Evolutionary conservation across 192 early-diverging fungal genomes (phyloP).

Genomic region (Backusella liffmaniae): DNA sequence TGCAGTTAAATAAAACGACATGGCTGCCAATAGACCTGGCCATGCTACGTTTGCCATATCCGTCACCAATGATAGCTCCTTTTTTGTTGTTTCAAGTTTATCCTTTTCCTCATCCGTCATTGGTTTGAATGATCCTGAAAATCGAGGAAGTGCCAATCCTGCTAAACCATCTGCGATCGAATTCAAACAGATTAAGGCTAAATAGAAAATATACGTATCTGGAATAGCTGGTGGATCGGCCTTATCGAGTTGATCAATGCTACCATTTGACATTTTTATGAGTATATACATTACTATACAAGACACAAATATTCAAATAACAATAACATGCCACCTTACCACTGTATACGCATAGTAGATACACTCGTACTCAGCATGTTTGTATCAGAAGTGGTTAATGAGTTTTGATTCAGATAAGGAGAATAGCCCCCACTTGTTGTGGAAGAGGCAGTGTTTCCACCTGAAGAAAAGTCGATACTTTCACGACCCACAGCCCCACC

Average conservation of each 20-base stretch:
- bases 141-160: slow-evolving; percentile 57
- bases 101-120: slow-evolving; percentile 14
- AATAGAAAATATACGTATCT: slow-evolving; percentile 82
- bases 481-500: slow-evolving; percentile 30
- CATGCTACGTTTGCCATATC: slow-evolving; percentile 82
- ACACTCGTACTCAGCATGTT: slow-evolving; percentile 38
- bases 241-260: slow-evolving; percentile 93
- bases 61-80: slow-evolving; percentile 51
- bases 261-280: slow-evolving; percentile 14
- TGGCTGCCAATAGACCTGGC: slow-evolving; percentile 73
- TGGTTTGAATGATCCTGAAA: slow-evolving; percentile 34
- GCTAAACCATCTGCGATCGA: slow-evolving; percentile 74
- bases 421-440: neutral
- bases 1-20: slow-evolving; percentile 72
- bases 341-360: slow-evolving; percentile 69
- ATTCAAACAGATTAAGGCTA: slow-evolving; percentile 71
- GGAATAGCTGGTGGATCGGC: slow-evolving; percentile 85
- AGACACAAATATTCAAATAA: neutral
- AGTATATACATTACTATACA: neutral
- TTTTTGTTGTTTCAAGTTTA: neutral
- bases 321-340: slow-evolving; percentile 40
- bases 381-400: slow-evolving; percentile 29
- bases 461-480: slow-evolving; percentile 31
- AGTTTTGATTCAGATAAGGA: slow-evolving; percentile 1
- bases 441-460: neutral